Conservation (phyloP, 2,329 filamentous ascomycete species). For the Alternaria sp. region DNA sequence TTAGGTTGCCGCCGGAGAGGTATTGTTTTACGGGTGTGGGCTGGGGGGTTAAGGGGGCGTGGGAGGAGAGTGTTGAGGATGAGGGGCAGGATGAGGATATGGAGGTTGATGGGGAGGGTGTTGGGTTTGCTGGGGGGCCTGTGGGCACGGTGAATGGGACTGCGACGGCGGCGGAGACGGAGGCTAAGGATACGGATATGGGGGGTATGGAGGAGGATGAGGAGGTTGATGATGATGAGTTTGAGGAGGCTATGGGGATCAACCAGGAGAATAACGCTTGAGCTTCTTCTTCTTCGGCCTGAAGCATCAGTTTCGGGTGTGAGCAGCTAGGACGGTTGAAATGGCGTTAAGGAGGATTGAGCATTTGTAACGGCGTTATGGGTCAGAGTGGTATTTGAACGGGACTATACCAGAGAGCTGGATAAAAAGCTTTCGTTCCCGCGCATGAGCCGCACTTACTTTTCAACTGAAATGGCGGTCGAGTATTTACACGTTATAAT, state of each 20-base stretch:
- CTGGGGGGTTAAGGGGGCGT: slow-evolving; percentile 53
- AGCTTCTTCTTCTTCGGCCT: too few species aligned
- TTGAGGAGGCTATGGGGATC: slow-evolving; percentile 49
- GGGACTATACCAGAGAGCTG: too few species aligned
- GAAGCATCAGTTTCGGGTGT: too few species aligned
- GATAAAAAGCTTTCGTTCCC: too few species aligned
- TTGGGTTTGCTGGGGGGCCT: slow-evolving; percentile 26
- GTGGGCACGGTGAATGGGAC: slow-evolving; percentile 31
- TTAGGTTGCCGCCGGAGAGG: slow-evolving; percentile 66
- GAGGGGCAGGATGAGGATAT: slow-evolving; percentile 73
- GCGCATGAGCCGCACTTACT: too few species aligned
- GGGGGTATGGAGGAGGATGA: slow-evolving; percentile 46
- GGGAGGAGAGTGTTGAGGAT: slow-evolving; percentile 68
- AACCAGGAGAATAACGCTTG: background rate
- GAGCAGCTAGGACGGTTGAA: too few species aligned
- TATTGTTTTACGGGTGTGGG: slow-evolving; percentile 54
- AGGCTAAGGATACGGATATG: slow-evolving; percentile 35
- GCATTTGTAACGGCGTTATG: slow-evolving; percentile 27
- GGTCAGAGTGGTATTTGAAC: too few species aligned
- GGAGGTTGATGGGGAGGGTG: slow-evolving; percentile 51
- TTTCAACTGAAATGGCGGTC: too few species aligned
- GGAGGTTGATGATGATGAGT: slow-evolving; percentile 53
- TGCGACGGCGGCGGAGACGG: slow-evolving; percentile 25
- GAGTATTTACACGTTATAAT: slow-evolving; percentile 17
- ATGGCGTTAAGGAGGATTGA: background rate